A percentile compares a stretch with the other conserved stretches of the same genome.
These are phyloP conservation scores for Eragrostis curvula DNA, from an alignment of 176 grass and related monocot genomes.

Conservation along the genomic window DNA sequence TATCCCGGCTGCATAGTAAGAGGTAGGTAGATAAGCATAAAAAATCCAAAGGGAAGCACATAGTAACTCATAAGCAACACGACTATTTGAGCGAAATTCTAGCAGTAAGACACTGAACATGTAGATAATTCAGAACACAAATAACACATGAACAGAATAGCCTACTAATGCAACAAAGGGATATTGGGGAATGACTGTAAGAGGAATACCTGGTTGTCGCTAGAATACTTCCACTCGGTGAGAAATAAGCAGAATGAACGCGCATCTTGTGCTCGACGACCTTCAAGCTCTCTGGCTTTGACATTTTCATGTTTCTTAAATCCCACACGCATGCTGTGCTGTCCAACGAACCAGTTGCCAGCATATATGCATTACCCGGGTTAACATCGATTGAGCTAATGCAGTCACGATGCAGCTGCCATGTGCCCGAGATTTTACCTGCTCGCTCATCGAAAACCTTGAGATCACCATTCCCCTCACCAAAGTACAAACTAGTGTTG, in stretches of 20 bases:
- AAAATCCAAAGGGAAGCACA: background rate
- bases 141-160: background rate
- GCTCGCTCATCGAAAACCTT: constrained; percentile 58
- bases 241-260: constrained; percentile 72
- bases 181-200: constrained; percentile 3
- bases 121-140: background rate
- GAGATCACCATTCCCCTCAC: constrained; percentile 36
- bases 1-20: constrained; percentile 33
- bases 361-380: constrained; percentile 55
- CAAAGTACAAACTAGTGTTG: constrained; percentile 53
- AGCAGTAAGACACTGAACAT: background rate
- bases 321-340: constrained; percentile 63
- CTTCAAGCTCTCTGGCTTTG: constrained; percentile 38
- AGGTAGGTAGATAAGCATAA: background rate
- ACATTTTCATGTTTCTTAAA: constrained; percentile 53
- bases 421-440: constrained; percentile 42
- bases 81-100: background rate
- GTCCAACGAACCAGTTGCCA: constrained; percentile 67
- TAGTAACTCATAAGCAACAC: background rate
- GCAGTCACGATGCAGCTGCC: constrained; percentile 43
- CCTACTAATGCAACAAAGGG: background rate
- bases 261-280: constrained; percentile 34
- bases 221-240: constrained; percentile 59
- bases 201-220: constrained; percentile 65
- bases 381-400: constrained; percentile 66